Evolutionary conservation across 2,329 filamentous ascomycete species (phyloP).

Genomic region (Cephalotrichum gorgonifer): DNA sequence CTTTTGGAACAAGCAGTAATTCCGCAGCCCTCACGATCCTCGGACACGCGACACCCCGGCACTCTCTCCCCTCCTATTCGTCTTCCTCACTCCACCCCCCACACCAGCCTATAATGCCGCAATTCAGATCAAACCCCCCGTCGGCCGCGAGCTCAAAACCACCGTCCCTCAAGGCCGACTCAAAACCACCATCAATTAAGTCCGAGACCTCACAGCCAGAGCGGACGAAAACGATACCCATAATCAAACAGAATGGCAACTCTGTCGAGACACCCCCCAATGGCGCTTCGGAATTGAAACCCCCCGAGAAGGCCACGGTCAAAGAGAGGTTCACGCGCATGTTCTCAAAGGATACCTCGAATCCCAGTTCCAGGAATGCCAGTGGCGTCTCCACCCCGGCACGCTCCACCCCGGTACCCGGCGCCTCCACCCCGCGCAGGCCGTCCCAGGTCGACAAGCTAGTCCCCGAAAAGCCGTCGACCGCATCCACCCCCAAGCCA

Average conservation of each 20-base stretch:
- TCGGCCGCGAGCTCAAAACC: not conserved
- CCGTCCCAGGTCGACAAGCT: slow-evolving; percentile 29
- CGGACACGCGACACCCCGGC: not conserved
- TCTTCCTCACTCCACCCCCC: not conserved
- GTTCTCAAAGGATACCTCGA: slow-evolving; percentile 47
- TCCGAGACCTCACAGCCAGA: slow-evolving; percentile 27
- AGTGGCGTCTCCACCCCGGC: slow-evolving; percentile 20
- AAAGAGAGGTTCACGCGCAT: slow-evolving; percentile 56
- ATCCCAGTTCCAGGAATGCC: slow-evolving; percentile 13
- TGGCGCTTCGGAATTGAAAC: slow-evolving; percentile 8
- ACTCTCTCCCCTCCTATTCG: not conserved
- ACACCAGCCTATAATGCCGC: not conserved
- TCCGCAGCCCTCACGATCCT: no score
- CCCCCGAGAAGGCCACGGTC: slow-evolving; percentile 47
- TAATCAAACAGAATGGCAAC: slow-evolving; percentile 30
- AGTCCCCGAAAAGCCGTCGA: slow-evolving; percentile 14
- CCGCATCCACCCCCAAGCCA: slow-evolving; percentile 11
- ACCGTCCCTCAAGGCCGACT: not conserved
- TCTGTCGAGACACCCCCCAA: slow-evolving; percentile 10
- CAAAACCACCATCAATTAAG: slow-evolving; percentile 21
- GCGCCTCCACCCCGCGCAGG: slow-evolving; percentile 32
- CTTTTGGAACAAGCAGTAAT: no score
- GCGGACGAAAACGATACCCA: slow-evolving; percentile 26
- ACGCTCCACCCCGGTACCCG: no score
- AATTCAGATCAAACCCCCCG: not conserved